These are phyloP conservation scores for Botryobasidium botryosum DNA, from an alignment of 768 basidiomycete species.

Conservation along the genomic window DNA sequence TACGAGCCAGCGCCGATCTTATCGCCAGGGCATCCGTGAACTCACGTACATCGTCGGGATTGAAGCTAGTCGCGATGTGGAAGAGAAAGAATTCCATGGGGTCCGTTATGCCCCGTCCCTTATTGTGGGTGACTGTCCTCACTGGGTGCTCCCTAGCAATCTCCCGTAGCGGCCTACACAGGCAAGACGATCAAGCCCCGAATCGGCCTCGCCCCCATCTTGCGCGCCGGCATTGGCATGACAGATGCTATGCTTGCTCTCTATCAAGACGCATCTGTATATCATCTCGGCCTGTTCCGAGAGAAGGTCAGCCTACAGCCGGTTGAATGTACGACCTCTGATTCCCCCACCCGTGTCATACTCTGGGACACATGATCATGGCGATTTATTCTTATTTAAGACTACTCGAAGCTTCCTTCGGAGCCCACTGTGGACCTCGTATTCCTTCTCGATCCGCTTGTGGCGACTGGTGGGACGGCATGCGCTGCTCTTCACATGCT, in stretches of 20 bases:
- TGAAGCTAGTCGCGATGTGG: constrained; percentile 57
- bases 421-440: constrained; percentile 61
- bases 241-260: constrained; percentile 68
- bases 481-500: constrained; percentile 79
- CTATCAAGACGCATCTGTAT: constrained; percentile 79
- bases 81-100: constrained; percentile 43
- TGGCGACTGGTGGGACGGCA: constrained; percentile 90
- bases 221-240: constrained; percentile 90
- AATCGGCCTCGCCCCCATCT: constrained; percentile 77
- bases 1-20: not conserved
- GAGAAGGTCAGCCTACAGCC: constrained; percentile 80
- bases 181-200: constrained; percentile 59
- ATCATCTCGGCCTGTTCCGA: constrained; percentile 79
- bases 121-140: not conserved
- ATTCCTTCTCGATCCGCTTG: constrained; percentile 80
- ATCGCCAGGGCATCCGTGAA: constrained; percentile 49
- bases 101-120: constrained; percentile 27
- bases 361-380: not conserved
- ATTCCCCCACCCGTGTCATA: constrained; percentile 11
- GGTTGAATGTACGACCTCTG: constrained; percentile 54
- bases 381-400: constrained; percentile 23
- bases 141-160: constrained; percentile 30
- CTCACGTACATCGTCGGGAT: constrained; percentile 68
- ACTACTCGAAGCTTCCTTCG: constrained; percentile 79
- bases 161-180: constrained; percentile 64